Base-by-base conservation (phyloP, 768 basidiomycete species). In the Candolleomyces efflorescens region DNA sequence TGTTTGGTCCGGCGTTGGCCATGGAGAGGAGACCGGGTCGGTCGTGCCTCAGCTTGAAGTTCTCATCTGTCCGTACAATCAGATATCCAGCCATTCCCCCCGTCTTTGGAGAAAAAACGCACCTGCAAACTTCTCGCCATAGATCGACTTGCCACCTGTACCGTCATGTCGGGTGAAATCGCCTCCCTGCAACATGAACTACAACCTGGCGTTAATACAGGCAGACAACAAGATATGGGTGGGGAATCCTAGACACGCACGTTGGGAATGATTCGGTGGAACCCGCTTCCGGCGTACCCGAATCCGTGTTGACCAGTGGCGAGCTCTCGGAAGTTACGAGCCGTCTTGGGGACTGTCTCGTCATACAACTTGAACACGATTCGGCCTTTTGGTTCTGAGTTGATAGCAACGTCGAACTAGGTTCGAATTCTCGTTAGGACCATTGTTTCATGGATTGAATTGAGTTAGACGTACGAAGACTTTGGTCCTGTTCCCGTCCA, bases 141-240 rank as follows among this genome's bases (percentile, higher is more conserved):
- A 95, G 68, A 93, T 92, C 13, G 89, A 92, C 69, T 85, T 79
- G n/a, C 90, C 90, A 36, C 92, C 90, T 0, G 88, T 92, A 13
- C 89, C 89, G 60, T 92, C 82, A 61, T 82, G 77, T 10, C 73
- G 67, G 27, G 89, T 91, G 71, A 93, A 92, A 73, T 94, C 92
- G 23, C 92, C 92, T 23, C 90, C 92, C 69, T 93, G 92, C 47
- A 89, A 70, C 91, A 93, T 93, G 75, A 90, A 91, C 82, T 15
- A 10, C 5, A 32, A 32, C 1, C 2, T 11, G 5, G n/a, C n/a
- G n/a, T n/a, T n/a, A n/a, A n/a, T n/a, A n/a, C n/a, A n/a, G n/a
- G n/a, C n/a, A n/a, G n/a, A n/a, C n/a, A n/a, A n/a, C n/a, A n/a
- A n/a, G n/a, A n/a, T n/a, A n/a, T n/a, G n/a, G n/a, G n/a, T n/a